phyloP scores from a whole-genome alignment of 148 eudicot species.

The Chenopodium album region DNA sequence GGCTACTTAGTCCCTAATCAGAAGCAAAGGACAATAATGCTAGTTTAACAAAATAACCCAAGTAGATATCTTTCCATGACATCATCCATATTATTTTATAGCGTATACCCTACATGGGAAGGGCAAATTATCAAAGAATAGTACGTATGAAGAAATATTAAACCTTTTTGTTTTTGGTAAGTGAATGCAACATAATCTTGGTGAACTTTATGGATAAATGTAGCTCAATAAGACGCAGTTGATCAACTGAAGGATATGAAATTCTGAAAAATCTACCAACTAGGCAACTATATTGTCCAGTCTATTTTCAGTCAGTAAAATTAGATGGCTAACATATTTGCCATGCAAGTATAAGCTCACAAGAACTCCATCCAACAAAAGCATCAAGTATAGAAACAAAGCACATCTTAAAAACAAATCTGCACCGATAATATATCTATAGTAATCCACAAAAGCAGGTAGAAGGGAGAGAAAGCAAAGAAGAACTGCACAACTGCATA shows the following conservation, averaged over 20 bases:
- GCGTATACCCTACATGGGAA: not conserved
- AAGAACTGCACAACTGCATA: not conserved
- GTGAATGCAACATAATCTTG: not conserved
- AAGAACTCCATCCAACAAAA: not conserved
- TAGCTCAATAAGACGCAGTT: conserved; percentile 8
- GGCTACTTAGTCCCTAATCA: not conserved
- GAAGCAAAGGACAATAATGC: not conserved
- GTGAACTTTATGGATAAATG: not conserved
- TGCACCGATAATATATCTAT: not conserved
- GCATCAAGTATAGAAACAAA: not conserved
- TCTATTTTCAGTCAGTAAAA: not conserved
- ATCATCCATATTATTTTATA: not conserved
- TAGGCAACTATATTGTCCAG: not conserved
- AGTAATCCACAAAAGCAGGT: not conserved
- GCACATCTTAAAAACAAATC: not conserved
- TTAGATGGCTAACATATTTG: too few relatives aligned
- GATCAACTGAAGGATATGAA: conserved; percentile 15
- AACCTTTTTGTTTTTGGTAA: not conserved
- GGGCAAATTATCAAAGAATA: not conserved
- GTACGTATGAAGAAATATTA: not conserved
- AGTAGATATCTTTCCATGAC: not conserved
- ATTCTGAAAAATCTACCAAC: conserved; percentile 15
- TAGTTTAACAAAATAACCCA: not conserved
- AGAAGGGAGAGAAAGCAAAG: not conserved
- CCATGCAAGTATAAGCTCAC: not conserved